Percentiles rank a stretch among this genome's conserved stretches.
Conservation (phyloP, 2,329 filamentous ascomycete species). For the Tricladium varicosporioides region DNA sequence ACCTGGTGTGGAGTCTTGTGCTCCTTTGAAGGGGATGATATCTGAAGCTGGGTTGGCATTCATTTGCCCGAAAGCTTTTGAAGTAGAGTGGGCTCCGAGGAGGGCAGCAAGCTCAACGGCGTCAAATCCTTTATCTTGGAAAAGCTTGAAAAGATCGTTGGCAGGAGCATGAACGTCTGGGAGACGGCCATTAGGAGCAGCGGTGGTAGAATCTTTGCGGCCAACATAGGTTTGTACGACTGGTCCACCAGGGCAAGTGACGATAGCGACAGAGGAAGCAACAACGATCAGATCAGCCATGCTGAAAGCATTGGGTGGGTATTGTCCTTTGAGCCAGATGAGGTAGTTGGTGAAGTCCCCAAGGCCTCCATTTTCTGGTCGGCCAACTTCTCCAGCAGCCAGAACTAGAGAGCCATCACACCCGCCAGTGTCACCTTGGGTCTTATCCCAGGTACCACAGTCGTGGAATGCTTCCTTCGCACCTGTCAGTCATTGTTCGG, state of each 20-base stretch:
- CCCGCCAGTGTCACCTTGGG: slow-evolving; percentile 15
- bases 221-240: slow-evolving; percentile 15
- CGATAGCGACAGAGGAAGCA: slow-evolving; percentile 15
- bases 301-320: background rate
- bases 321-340: slow-evolving; percentile 7
- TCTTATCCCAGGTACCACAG: slow-evolving; percentile 16
- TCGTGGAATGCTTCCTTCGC: slow-evolving; percentile 18
- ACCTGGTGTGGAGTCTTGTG: slow-evolving; percentile 37
- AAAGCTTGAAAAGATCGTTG: slow-evolving; percentile 30
- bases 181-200: slow-evolving; percentile 8
- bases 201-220: slow-evolving; percentile 11
- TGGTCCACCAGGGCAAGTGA: slow-evolving; percentile 17
- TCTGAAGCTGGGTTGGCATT: slow-evolving; percentile 11
- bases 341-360: slow-evolving; percentile 12
- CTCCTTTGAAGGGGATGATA: slow-evolving; percentile 27
- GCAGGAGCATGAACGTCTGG: slow-evolving; percentile 9
- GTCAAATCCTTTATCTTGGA: slow-evolving; percentile 37
- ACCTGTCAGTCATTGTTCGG: background rate
- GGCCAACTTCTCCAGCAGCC: slow-evolving; percentile 8
- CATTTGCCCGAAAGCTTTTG: slow-evolving; percentile 28
- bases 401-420: slow-evolving; percentile 21
- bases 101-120: slow-evolving; percentile 38
- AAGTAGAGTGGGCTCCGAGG: slow-evolving; percentile 37
- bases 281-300: slow-evolving; percentile 21
- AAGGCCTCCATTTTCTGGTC: slow-evolving; percentile 18